Evolutionary conservation across 371 early-diverging fungal genomes (phyloP).

Genomic region (Capillidium rhysosporum): DNA sequence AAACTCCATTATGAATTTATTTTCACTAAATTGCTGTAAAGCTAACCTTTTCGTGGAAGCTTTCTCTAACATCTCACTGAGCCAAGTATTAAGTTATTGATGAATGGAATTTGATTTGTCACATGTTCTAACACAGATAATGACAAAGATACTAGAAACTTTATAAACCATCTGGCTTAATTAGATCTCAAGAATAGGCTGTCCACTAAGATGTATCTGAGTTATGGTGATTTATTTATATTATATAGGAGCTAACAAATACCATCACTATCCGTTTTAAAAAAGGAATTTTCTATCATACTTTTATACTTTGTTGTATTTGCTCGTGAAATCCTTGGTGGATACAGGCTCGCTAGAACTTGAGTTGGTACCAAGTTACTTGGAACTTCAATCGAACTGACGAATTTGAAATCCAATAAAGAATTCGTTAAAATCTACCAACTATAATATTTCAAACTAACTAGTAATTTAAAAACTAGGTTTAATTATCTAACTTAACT

Average conservation of each 20-base stretch:
- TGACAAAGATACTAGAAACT: conserved; percentile 43
- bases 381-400: neutral
- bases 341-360: conserved; percentile 14
- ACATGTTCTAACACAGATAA: conserved; percentile 49
- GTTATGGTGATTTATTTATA: conserved; percentile 27
- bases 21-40: conserved; percentile 88
- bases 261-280: conserved; percentile 11
- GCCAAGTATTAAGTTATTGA: conserved; percentile 75
- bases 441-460: neutral
- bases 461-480: neutral
- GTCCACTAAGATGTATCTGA: conserved; percentile 50
- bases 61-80: conserved; percentile 66
- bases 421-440: neutral
- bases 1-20: conserved; percentile 60
- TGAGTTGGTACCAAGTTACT: neutral
- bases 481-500: neutral
- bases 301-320: conserved; percentile 54
- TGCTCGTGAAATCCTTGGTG: conserved; percentile 43
- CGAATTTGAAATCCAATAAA: conserved; percentile 1
- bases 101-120: conserved; percentile 51
- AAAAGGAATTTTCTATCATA: conserved; percentile 50
- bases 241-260: no score
- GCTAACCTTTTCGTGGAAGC: conserved; percentile 88
- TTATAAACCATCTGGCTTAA: conserved; percentile 72
- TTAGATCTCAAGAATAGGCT: conserved; percentile 49